Evolutionary conservation across 2,329 filamentous ascomycete species (phyloP), one percentile per base, ranked within the genome.

Genomic region (Fusarium sp.): DNA sequence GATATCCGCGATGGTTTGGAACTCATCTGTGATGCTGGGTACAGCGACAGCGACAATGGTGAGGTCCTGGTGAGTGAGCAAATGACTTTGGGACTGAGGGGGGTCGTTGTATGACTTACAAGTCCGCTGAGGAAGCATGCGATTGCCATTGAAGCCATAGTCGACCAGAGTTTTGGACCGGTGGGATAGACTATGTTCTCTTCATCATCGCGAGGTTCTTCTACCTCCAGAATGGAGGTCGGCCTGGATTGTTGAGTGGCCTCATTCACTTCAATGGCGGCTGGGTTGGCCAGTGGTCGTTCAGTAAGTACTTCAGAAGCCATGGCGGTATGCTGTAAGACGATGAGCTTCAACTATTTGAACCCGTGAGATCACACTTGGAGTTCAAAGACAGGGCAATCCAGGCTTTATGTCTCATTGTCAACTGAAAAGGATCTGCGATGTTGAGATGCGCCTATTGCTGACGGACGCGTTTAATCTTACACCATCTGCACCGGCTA

Each of bases 1-100:
- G 10, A 77, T 77, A 18, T 77, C 75, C 7, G 52, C 29, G 9
- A 77, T 77, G 0, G 75, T 77, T n/a, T 73, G 56, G 10, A 77
- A 77, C 5, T 77, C 56, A 2, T 77, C 72, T 2, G 75, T 77
- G 13, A 77, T 65, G 15, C 75, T 77, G 14, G 75, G 75, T 1
- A 76, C 72, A 7, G 75, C 53, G 0, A 76, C 75, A 0, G 75
- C 73, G 13, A 76, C 75, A 8, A 76, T 76, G 0, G 75, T 73
- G 4, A 76, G 57, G 4, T 76, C 75, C 75, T 76, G 27, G 27
- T 27, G 27, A 27, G 27, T 27, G 27, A 27, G 27, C 27, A 27
- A 27, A 27, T 27, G 27, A 27, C 7, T 27, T 27, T 27, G 27
- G 27, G 27, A 27, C 27, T 27, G 27, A 27, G 7, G 27, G 27